These are phyloP conservation scores for Acarospora socialis DNA, from an alignment of 2,329 filamentous ascomycete genomes.

Conservation along the genomic window DNA sequence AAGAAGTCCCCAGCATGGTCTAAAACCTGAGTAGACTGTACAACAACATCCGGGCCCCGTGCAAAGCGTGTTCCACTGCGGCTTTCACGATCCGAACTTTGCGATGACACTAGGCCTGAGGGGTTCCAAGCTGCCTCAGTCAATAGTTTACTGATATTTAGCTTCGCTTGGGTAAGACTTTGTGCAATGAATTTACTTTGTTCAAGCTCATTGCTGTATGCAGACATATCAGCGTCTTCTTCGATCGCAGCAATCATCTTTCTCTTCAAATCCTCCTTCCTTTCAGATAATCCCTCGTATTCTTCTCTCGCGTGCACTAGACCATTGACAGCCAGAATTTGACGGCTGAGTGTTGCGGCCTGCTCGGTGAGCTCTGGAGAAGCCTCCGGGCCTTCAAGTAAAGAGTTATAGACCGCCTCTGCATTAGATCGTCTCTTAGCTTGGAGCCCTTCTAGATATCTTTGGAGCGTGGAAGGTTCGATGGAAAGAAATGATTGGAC, in stretches of 20 bases:
- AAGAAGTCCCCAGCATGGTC: too few species aligned
- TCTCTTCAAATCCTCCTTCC: conserved; percentile 23
- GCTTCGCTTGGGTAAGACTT: conserved; percentile 23
- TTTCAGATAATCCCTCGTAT: conserved; percentile 18
- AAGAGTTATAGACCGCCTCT: conserved; percentile 23
- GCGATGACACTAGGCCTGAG: too few species aligned
- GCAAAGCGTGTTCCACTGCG: too few species aligned
- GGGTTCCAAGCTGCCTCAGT: conserved; percentile 18
- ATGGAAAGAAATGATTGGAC: conserved; percentile 19
- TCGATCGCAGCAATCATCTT: conserved; percentile 23
- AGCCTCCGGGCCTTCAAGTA: conserved; percentile 22
- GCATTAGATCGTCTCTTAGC: conserved; percentile 22
- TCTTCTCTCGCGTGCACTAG: conserved; percentile 19
- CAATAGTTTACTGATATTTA: conserved; percentile 22
- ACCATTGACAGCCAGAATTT: conserved; percentile 25
- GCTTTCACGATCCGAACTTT: too few species aligned
- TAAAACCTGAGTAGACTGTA: conserved; percentile 12
- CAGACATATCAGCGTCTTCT: conserved; percentile 21
- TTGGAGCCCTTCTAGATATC: conserved; percentile 19
- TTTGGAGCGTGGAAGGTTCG: conserved; percentile 16
- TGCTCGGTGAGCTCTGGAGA: conserved; percentile 22
- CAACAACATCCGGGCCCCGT: too few species aligned
- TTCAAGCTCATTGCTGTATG: conserved; percentile 21
- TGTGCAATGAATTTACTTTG: conserved; percentile 21
- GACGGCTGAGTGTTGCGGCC: conserved; percentile 23